phyloP scores from a whole-genome alignment of 371 early-diverging fungal species.

The Quaeritorhiza haematococci region DNA sequence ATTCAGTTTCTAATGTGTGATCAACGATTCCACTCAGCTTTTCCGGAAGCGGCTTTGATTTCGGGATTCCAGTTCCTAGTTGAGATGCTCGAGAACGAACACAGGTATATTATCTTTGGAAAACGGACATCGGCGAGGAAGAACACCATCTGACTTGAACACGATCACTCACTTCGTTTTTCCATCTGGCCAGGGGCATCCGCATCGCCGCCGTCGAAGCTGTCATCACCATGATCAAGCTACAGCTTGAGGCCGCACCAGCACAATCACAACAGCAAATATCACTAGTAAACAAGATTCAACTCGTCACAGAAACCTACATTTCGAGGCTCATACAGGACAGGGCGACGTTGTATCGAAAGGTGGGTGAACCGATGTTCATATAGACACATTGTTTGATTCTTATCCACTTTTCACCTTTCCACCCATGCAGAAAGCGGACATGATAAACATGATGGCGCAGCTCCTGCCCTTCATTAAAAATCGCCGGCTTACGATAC shows the following conservation, averaged over 20 bases:
- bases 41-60: conserved; percentile 4
- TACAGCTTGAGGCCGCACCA: conserved; percentile 24
- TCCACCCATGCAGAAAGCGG: conserved; percentile 34
- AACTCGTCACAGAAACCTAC: conserved; percentile 16
- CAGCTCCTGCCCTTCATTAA: conserved; percentile 19
- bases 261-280: conserved; percentile 4
- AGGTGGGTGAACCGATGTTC: conserved; percentile 16
- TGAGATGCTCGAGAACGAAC: conserved; percentile 39
- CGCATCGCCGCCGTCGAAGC: conserved; percentile 41
- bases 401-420: neutral
- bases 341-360: conserved; percentile 24
- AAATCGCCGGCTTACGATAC: conserved; percentile 14
- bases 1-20: too few relatives aligned
- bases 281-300: conserved; percentile 15
- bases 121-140: neutral
- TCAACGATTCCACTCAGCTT: too few relatives aligned
- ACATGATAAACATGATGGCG: conserved; percentile 31
- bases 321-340: conserved; percentile 21
- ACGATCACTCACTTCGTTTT: neutral
- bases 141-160: neutral
- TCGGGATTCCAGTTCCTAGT: conserved; percentile 31
- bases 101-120: conserved; percentile 22
- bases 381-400: neutral
- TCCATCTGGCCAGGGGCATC: conserved; percentile 28
- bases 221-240: conserved; percentile 18